Base-by-base conservation (phyloP, 129 eudicot species). In the Artemisia tridentata region DNA sequence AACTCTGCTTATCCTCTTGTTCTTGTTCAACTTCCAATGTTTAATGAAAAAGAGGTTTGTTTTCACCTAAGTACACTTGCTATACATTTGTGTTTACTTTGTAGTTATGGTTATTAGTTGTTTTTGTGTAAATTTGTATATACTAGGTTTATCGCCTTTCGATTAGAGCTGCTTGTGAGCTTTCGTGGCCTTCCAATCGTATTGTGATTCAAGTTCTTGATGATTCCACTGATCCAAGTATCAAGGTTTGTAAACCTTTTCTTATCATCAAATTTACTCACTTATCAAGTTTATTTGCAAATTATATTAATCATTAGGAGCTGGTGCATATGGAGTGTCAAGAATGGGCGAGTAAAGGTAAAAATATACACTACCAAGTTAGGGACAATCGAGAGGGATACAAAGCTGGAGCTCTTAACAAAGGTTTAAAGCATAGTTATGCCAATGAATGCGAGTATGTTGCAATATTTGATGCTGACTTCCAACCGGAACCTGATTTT, bases 141-240 rank as follows among this genome's bases (percentile, higher is more conserved):
- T 38, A n/a, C n/a, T n/a, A 88, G 95, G 95, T 88, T 13, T 88
- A 88, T 77, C 88, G 86, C 21, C 81, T 88, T 48, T 85, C 96
- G 9, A 88, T 88, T 63, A 84, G 96, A 73, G 96, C 96, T 80
- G 96, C 96, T 50, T 88, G 89, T 69, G 85, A 85, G 48, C 91
- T 88, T 67, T 85, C 96, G 46, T 88, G 96, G 96, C 91, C 91
- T 15, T 74, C 89, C 34, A 89, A 88, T 66, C 79, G 96, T 15
- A 69, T 88, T 60, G 82, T 88, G 63, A 81, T 88, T 63, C 96
- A 88, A 81, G 96, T 88, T 52, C 96, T 88, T 64, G 96, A 88
- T 63, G 96, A 88, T 80, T 88, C 96, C 23, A 88, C 96, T 1
- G 96, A 86, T 83, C 85, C 80, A 50, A 76, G 73, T 19, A 63